Evolutionary conservation across 805 yeast genomes (phyloP).

Genomic region (Teunomyces gatunensis): DNA sequence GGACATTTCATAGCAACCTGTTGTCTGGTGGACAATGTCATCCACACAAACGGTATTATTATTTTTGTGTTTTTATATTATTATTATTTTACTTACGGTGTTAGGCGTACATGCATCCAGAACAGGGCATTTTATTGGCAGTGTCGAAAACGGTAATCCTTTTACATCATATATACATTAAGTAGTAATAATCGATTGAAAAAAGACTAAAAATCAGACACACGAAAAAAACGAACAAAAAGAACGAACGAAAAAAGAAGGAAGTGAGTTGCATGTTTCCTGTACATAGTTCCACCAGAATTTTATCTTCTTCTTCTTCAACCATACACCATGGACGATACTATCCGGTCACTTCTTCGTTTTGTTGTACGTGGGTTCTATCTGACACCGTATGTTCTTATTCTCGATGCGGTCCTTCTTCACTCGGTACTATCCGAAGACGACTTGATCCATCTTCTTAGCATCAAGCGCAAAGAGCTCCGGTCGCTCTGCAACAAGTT

Average conservation of each 20-base stretch:
- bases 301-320: background rate
- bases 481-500: slow-evolving; percentile 77
- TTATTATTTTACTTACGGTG: background rate
- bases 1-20: background rate
- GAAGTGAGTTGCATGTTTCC: background rate
- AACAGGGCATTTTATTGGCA: background rate
- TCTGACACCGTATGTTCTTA: slow-evolving; percentile 75
- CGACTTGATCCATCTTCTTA: slow-evolving; percentile 76
- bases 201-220: background rate
- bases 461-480: slow-evolving; percentile 82
- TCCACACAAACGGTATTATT: background rate
- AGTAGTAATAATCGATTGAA: no score
- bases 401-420: slow-evolving; percentile 80
- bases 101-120: background rate
- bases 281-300: background rate
- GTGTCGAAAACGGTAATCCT: no score
- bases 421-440: slow-evolving; percentile 93
- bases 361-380: slow-evolving; percentile 87
- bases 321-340: slow-evolving; percentile 34
- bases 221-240: background rate
- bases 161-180: no score
- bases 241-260: background rate
- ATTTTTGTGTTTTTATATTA: background rate
- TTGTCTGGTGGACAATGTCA: no score
- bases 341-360: slow-evolving; percentile 57